phyloP scores from a whole-genome alignment of 2,329 filamentous ascomycete genomes.

The Colletotrichum scovillei region DNA sequence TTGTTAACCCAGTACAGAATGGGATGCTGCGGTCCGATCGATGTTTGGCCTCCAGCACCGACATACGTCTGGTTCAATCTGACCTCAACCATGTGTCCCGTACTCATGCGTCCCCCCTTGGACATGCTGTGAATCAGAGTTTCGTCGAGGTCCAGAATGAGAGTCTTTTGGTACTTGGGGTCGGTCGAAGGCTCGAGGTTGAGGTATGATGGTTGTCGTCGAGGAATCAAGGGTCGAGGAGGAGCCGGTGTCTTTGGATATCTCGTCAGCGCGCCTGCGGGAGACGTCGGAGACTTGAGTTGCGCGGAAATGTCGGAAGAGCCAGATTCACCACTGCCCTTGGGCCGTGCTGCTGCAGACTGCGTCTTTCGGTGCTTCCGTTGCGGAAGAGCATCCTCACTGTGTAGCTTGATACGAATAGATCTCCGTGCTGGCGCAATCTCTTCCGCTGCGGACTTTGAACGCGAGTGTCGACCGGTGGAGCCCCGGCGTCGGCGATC shows the following conservation, averaged over 20 bases:
- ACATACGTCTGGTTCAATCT: constrained; percentile 81
- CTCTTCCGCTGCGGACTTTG: constrained; percentile 75
- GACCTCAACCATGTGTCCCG: constrained; percentile 98
- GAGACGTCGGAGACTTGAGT: constrained; percentile 93
- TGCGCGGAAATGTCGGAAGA: constrained; percentile 76
- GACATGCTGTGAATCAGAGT: constrained; percentile 98
- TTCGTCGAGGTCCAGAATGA: constrained; percentile 96
- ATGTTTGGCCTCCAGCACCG: constrained; percentile 73
- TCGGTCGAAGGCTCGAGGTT: constrained; percentile 64
- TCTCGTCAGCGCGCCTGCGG: constrained; percentile 80
- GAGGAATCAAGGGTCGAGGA: constrained; percentile 88
- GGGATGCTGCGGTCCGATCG: constrained; percentile 87
- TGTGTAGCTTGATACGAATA: constrained; percentile 90
- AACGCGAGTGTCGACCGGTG: constrained; percentile 66
- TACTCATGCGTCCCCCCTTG: constrained; percentile 94
- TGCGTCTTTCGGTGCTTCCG: constrained; percentile 76
- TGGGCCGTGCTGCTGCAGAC: constrained; percentile 57
- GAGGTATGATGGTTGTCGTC: constrained; percentile 89
- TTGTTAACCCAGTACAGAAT: constrained; percentile 99
- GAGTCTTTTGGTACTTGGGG: constrained; percentile 82
- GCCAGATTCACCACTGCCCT: constrained; percentile 50
- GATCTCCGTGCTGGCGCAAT: constrained; percentile 77
- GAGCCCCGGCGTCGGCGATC: constrained; percentile 47
- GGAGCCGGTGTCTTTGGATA: constrained; percentile 92
- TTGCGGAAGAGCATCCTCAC: constrained; percentile 79